Base-by-base conservation (phyloP, 2,329 filamentous ascomycete genomes). In the Chaetothyriales sp. region DNA sequence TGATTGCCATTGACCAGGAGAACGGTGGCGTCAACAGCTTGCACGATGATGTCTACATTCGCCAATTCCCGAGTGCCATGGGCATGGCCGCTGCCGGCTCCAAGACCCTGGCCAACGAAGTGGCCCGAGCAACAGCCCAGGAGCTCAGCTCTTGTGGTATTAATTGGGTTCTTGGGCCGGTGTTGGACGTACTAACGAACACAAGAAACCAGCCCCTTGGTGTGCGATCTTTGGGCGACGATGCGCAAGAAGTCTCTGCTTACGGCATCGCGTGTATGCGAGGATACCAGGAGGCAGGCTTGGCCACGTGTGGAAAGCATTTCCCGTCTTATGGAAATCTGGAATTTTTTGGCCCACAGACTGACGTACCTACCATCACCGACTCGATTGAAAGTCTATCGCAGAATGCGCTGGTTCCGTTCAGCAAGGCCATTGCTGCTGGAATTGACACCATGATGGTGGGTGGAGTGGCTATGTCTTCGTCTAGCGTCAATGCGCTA, bases 11-110 rank as follows among this genome's bases (percentile, higher is more conserved):
- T 40, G 92, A 97, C 65, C 92, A 98, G 66, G 92, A 98, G 67
- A 97, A 98, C 80, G 92, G 92, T 58, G 89, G 90, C 2, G 90
- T 95, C 66, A 97, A 95, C 71, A 95, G 88, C 69, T 77, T 97
- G 2, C 95, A 94, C 63, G 90, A 97, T 66, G 89, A 95, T 61
- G 87, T 92, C 63, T 92, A 89, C 65, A 90, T 97, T 60, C 89
- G 88, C 59, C 92, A 97, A 66, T 98, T 95, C 61, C 92, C 92
- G 7, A 95, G 89, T 63, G 86, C 90, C 56, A 97, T 98, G 90
- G 90, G 89, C 10, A 77, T 95, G 55, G 89, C 90, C n/a, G 92
- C 92, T 19, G 89, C 89, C 4, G 88, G 89, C 20, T 89, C 84
- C 9, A 83, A 82, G 37, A 81, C 92, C 9, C 73, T 97, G 51